A percentile compares a stretch with the other conserved stretches of the same genome.
Evolutionary conservation across 192 early-diverging fungal species (phyloP).

Genomic region (Diversispora epigaea): DNA sequence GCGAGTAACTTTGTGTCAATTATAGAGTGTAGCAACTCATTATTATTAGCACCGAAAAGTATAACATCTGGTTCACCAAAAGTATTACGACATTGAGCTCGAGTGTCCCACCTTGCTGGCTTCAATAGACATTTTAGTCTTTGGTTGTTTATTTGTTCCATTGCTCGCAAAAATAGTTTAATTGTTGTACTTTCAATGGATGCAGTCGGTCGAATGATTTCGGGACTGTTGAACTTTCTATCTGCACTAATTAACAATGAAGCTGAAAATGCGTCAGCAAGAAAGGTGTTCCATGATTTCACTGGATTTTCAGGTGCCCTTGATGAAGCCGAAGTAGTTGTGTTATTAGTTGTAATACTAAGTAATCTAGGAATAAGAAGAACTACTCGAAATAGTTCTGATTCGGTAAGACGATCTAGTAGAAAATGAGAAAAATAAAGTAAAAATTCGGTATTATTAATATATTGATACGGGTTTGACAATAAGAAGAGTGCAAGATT

Average conservation of each 20-base stretch:
- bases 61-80: constrained; percentile 3
- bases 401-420: too few relatives aligned
- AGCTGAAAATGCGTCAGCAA: constrained; percentile 7
- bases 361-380: background rate
- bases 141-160: constrained; percentile 13
- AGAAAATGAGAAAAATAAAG: too few relatives aligned
- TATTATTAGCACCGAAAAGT: background rate
- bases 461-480: too few relatives aligned
- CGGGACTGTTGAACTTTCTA: background rate
- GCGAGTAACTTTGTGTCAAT: background rate
- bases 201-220: background rate
- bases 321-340: constrained; percentile 4
- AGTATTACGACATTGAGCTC: background rate
- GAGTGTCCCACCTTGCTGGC: constrained; percentile 13
- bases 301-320: constrained; percentile 11
- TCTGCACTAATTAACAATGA: constrained; percentile 12
- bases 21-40: background rate
- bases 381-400: too few relatives aligned
- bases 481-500: too few relatives aligned
- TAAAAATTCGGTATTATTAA: too few relatives aligned
- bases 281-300: constrained; percentile 16
- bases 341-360: constrained; percentile 15
- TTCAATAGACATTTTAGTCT: constrained; percentile 2
- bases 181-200: constrained; percentile 5
- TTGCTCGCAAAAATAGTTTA: constrained; percentile 15